Conservation (phyloP, 202 grass and related monocot genomes). For the Bolboschoenoplectus hybrid region DNA sequence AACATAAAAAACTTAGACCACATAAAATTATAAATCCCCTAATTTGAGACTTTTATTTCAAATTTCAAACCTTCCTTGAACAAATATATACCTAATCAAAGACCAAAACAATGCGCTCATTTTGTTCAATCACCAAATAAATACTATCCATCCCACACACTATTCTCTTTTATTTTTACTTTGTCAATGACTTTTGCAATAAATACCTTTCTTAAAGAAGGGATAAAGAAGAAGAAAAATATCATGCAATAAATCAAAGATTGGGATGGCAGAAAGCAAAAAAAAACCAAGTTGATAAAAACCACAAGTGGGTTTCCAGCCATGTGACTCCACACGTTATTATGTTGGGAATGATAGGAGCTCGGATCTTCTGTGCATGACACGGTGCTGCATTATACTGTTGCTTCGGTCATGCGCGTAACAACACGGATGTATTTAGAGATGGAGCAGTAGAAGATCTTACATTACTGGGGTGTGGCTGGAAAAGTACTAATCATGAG, state of each 20-base stretch:
- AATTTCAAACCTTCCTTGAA: not conserved
- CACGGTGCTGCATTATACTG: not conserved
- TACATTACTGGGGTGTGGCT: not conserved
- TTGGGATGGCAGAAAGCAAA: not conserved
- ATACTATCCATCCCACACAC: not conserved
- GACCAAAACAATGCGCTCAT: not conserved
- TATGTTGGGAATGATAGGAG: not conserved
- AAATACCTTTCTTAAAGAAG: conserved; percentile 22
- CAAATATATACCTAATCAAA: not conserved
- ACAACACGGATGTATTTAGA: not conserved
- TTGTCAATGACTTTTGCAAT: not conserved
- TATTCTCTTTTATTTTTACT: not conserved
- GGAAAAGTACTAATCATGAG: not conserved
- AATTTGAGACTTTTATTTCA: not conserved
- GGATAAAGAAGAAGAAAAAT: conserved; percentile 20
- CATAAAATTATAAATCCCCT: not conserved
- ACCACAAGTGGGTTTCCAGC: conserved; percentile 13
- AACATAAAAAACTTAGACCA: not conserved
- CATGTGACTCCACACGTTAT: conserved; percentile 32
- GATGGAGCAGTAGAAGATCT: not conserved
- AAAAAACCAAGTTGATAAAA: not conserved
- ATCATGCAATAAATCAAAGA: conserved; percentile 5
- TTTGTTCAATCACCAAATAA: not conserved
- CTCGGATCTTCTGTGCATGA: not conserved
- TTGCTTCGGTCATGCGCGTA: not conserved